Conservation (phyloP, 1,284 basidiomycete genomes). For the Ganoderma multipileum region DNA sequence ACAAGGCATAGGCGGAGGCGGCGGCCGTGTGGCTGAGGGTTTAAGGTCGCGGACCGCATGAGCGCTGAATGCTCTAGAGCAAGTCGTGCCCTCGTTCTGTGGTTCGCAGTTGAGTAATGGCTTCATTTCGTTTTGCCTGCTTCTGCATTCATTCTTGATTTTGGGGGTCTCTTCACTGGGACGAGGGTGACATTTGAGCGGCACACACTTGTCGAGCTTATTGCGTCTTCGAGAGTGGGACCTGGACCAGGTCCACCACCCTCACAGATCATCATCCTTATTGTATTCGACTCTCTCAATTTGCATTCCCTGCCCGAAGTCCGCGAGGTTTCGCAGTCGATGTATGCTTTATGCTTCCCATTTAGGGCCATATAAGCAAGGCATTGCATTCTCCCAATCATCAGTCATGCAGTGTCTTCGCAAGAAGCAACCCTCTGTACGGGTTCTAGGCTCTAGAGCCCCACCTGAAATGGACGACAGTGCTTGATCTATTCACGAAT, state of each 20-base stretch:
- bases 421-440: not conserved
- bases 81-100: not conserved
- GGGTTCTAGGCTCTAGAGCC: not conserved
- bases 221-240: not conserved
- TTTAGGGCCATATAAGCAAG: not conserved
- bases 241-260: not conserved
- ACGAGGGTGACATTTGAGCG: not conserved
- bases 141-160: not conserved
- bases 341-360: not conserved
- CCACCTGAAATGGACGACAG: too few species aligned
- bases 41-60: not conserved
- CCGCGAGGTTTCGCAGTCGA: not conserved
- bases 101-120: not conserved
- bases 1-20: slow-evolving; percentile 63
- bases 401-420: not conserved
- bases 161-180: not conserved
- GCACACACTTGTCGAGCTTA: not conserved
- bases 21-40: not conserved
- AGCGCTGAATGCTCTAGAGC: not conserved
- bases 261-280: not conserved
- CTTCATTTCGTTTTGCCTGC: not conserved
- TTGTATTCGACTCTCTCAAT: not conserved
- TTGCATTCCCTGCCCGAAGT: not conserved
- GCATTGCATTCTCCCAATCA: not conserved
- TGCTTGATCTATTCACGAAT: not conserved